Evolutionary conservation across 2,329 filamentous ascomycete genomes (phyloP).

Genomic region (Penicillium sp.): DNA sequence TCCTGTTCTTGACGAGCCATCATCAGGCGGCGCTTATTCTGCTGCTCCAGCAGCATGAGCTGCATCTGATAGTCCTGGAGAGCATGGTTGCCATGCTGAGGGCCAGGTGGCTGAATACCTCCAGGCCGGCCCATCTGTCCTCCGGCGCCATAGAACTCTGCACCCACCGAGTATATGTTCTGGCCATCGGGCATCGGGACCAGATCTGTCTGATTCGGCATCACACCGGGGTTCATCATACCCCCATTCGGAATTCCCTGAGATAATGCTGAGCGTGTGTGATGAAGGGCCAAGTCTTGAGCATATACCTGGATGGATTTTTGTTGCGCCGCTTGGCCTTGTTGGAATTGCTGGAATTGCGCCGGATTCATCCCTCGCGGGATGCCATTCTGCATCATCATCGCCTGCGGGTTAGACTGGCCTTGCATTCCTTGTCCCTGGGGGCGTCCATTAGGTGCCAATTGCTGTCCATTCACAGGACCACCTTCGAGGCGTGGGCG

Average conservation of each 20-base stretch:
- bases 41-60: conserved; percentile 62
- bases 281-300: conserved; percentile 74
- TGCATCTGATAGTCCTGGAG: conserved; percentile 67
- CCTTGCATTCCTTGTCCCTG: conserved; percentile 65
- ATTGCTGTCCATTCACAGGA: conserved; percentile 67
- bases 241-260: conserved; percentile 73
- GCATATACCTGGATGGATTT: conserved; percentile 86
- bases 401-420: conserved; percentile 53
- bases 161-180: conserved; percentile 38
- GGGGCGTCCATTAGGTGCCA: conserved; percentile 68
- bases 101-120: conserved; percentile 38
- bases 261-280: conserved; percentile 67
- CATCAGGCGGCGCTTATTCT: conserved; percentile 61
- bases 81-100: conserved; percentile 52
- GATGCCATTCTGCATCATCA: conserved; percentile 60
- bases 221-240: conserved; percentile 57
- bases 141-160: conserved; percentile 53
- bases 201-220: conserved; percentile 75
- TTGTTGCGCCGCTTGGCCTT: conserved; percentile 59
- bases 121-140: conserved; percentile 50
- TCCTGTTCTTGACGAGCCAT: conserved; percentile 64
- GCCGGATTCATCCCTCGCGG: conserved; percentile 63
- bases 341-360: conserved; percentile 64
- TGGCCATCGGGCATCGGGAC: conserved; percentile 64
- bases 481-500: conserved; percentile 72